phyloP scores from a whole-genome alignment of 2,329 filamentous ascomycete species.

The Calcarisporium arbuscula region DNA sequence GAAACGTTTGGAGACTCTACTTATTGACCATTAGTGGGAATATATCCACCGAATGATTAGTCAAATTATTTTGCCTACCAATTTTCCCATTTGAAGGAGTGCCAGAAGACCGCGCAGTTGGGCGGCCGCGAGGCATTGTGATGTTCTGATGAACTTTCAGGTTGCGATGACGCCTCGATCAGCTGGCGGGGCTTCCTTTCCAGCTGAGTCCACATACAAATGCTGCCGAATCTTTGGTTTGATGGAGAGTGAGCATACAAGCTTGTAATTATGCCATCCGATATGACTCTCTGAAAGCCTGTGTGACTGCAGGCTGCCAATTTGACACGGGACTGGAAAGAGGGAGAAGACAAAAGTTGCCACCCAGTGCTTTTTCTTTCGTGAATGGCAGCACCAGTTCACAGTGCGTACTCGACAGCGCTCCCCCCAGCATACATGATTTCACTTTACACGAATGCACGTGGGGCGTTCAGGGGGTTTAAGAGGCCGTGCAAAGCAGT shows the following conservation, averaged over 20 bases:
- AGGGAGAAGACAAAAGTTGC: conserved; percentile 17
- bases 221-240: no score
- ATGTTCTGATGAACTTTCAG: no score
- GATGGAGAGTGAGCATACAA: no score
- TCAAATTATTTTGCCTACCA: conserved; percentile 11
- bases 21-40: neutral
- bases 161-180: no score
- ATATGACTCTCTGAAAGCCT: no score
- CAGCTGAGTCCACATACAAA: no score
- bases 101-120: conserved; percentile 14
- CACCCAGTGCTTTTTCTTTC: conserved; percentile 19
- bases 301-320: no score
- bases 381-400: conserved; percentile 17
- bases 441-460: conserved; percentile 27
- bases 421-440: no score
- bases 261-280: no score
- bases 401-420: conserved; percentile 21
- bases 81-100: conserved; percentile 11
- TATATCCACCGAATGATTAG: neutral
- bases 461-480: conserved; percentile 13
- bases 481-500: conserved; percentile 8
- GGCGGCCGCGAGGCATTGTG: conserved; percentile 24
- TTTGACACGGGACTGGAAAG: neutral
- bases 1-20: conserved; percentile 14
- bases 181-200: no score